Percentiles rank a stretch among this genome's conserved stretches.
phyloP scores from a whole-genome alignment of 225 moss, liverwort and hornwort species.

The Polytrichum commune region DNA sequence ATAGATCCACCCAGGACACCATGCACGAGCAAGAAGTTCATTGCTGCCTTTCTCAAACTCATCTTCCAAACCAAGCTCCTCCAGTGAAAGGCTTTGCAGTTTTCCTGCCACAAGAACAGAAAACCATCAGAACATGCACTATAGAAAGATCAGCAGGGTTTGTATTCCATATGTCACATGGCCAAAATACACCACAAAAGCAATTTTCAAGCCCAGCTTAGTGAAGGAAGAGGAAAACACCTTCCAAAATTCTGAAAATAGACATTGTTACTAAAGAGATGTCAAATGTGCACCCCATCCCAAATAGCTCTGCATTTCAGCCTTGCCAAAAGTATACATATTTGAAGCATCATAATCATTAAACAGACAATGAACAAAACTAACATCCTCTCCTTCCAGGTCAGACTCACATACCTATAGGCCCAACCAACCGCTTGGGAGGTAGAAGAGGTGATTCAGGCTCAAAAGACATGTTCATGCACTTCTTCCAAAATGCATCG shows the following conservation, averaged over 20 bases:
- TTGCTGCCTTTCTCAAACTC: conserved; percentile 89
- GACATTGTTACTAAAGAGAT: neutral
- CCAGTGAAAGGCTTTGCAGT: conserved; percentile 36
- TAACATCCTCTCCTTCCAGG: neutral
- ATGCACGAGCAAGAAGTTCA: conserved; percentile 75
- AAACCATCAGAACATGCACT: too few relatives aligned
- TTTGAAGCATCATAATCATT: neutral
- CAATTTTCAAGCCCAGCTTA: neutral
- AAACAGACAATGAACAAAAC: neutral
- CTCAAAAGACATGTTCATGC: conserved; percentile 90
- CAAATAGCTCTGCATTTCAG: neutral
- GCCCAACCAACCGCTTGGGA: conserved; percentile 62
- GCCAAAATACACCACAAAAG: neutral
- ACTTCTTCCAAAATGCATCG: conserved; percentile 84
- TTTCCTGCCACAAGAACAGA: conserved; percentile 30
- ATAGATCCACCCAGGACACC: conserved; percentile 91
- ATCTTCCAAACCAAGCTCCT: conserved; percentile 81
- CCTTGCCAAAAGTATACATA: neutral
- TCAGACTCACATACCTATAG: conserved; percentile 38
- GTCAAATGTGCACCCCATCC: neutral
- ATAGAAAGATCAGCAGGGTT: too few relatives aligned
- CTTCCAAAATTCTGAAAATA: too few relatives aligned
- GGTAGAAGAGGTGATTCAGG: conserved; percentile 89
- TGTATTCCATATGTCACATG: neutral
- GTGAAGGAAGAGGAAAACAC: too few relatives aligned